phyloP scores from a whole-genome alignment of 2,329 filamentous ascomycete genomes.

The Cladosporium cucumerinum region DNA sequence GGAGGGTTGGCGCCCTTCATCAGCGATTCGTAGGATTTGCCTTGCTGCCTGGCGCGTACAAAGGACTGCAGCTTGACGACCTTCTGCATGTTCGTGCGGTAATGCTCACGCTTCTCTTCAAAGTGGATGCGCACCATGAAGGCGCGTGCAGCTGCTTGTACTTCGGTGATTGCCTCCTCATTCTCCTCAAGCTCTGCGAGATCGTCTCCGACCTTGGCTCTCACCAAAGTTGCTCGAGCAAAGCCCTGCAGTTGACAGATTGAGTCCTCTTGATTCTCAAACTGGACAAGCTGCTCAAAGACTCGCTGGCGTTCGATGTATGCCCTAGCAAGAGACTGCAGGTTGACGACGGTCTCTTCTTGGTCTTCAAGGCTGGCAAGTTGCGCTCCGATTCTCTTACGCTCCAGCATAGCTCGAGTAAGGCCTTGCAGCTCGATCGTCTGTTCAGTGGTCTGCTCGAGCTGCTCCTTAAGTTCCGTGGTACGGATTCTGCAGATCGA shows the following conservation, averaged over 20 bases:
- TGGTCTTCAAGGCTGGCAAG: slow-evolving; percentile 56
- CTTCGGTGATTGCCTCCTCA: slow-evolving; percentile 69
- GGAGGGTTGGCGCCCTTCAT: slow-evolving; percentile 96
- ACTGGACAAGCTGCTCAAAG: slow-evolving; percentile 61
- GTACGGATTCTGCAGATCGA: slow-evolving; percentile 21
- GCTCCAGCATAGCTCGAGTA: slow-evolving; percentile 48
- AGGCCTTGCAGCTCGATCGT: slow-evolving; percentile 52
- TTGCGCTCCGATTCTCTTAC: slow-evolving; percentile 43
- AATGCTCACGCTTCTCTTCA: slow-evolving; percentile 81
- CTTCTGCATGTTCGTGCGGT: slow-evolving; percentile 96
- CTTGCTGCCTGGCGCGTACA: slow-evolving; percentile 88
- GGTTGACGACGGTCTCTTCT: slow-evolving; percentile 53
- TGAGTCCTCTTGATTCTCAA: slow-evolving; percentile 65
- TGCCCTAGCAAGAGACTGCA: slow-evolving; percentile 69
- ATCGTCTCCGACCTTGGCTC: slow-evolving; percentile 68
- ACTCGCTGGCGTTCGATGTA: slow-evolving; percentile 60
- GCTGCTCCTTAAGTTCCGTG: slow-evolving; percentile 32
- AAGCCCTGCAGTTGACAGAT: slow-evolving; percentile 71
- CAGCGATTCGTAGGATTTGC: slow-evolving; percentile 95
- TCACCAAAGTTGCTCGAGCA: slow-evolving; percentile 72
- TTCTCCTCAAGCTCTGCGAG: slow-evolving; percentile 77
- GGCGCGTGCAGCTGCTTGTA: slow-evolving; percentile 73
- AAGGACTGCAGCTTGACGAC: slow-evolving; percentile 99
- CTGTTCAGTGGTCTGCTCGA: slow-evolving; percentile 43
- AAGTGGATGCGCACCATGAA: slow-evolving; percentile 72